Evolutionary conservation across 139 green algal genomes (phyloP).

Genomic region (Volvox africanus): DNA sequence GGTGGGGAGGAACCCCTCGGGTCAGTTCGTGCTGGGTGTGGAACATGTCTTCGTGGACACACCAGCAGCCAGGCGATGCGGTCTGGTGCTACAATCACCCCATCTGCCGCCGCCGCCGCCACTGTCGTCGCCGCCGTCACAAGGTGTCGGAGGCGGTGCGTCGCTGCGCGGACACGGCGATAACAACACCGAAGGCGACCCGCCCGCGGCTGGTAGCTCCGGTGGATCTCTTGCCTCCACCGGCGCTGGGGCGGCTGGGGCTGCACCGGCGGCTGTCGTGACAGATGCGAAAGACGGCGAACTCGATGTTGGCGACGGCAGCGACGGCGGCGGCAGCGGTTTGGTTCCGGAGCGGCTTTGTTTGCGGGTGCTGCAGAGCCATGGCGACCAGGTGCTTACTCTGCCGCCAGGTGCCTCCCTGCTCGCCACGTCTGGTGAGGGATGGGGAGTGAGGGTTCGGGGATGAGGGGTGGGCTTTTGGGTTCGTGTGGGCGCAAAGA

Average conservation of each 20-base stretch:
- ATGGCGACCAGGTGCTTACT: slow-evolving; percentile 67
- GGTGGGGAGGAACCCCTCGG: slow-evolving; percentile 67
- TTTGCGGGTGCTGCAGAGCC: slow-evolving; percentile 64
- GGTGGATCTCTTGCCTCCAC: neutral
- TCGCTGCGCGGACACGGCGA: no score
- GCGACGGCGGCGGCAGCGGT: no score
- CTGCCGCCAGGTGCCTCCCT: slow-evolving; percentile 59
- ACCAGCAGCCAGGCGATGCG: neutral
- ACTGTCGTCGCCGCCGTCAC: neutral
- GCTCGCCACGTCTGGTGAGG: slow-evolving; percentile 59
- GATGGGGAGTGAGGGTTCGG: no score
- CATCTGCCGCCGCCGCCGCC: neutral
- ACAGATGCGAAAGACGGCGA: neutral
- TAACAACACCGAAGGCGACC: no score
- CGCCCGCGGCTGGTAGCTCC: neutral
- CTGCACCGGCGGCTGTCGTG: neutral
- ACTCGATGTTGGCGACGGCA: neutral
- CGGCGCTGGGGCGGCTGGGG: neutral
- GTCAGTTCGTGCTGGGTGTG: slow-evolving; percentile 55
- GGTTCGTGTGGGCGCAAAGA: no score
- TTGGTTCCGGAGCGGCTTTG: neutral
- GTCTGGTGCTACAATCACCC: slow-evolving; percentile 5
- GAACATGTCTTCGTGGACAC: neutral
- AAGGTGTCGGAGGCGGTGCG: neutral
- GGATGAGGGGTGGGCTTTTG: no score